phyloP scores from a whole-genome alignment of 2,329 filamentous ascomycete species.

The Fusarium domesticum region DNA sequence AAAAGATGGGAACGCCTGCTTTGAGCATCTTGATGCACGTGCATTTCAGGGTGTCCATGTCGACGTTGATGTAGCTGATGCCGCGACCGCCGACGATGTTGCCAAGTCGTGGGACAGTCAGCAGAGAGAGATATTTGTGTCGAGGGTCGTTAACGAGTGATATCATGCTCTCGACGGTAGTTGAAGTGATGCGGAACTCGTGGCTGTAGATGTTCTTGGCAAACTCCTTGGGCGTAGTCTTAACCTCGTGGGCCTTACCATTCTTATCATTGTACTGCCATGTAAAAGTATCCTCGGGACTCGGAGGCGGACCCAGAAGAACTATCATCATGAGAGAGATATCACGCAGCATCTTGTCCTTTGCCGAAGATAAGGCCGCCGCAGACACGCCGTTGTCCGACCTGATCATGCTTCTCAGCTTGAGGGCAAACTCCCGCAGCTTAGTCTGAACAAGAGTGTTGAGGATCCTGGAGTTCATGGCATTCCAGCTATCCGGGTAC shows the following conservation, averaged over 20 bases:
- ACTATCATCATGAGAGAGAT: constrained; percentile 80
- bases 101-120: constrained; percentile 75
- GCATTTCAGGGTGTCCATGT: constrained; percentile 67
- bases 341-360: constrained; percentile 74
- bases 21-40: constrained; percentile 75
- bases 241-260: constrained; percentile 60
- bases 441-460: constrained; percentile 77
- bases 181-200: constrained; percentile 56
- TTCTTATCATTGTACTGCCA: constrained; percentile 77
- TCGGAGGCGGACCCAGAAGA: constrained; percentile 75
- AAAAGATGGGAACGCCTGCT: constrained; percentile 79
- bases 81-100: constrained; percentile 76
- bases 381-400: constrained; percentile 31
- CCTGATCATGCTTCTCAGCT: constrained; percentile 57
- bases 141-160: constrained; percentile 84
- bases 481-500: constrained; percentile 81
- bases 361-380: constrained; percentile 48
- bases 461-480: constrained; percentile 66
- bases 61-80: constrained; percentile 80
- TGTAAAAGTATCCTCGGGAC: constrained; percentile 64
- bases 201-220: constrained; percentile 63
- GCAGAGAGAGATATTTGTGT: constrained; percentile 66
- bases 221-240: constrained; percentile 67
- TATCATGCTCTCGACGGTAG: constrained; percentile 66
- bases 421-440: constrained; percentile 79